These are phyloP conservation scores for Calcarisporium arbuscula DNA, from an alignment of 2,329 filamentous ascomycete genomes.

Conservation along the genomic window DNA sequence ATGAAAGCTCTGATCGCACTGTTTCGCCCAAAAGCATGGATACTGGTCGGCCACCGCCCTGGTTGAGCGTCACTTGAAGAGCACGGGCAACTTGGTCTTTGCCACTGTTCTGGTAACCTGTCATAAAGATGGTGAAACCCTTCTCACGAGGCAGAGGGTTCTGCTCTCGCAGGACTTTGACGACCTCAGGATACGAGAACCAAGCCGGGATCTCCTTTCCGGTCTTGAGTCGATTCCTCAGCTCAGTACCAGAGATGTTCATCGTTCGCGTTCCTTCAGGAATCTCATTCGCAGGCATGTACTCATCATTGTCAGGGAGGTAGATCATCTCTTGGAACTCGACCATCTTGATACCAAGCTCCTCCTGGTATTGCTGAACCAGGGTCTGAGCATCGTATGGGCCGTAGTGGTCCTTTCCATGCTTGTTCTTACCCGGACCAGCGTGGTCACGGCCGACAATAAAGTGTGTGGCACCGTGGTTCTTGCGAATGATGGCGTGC, in stretches of 20 bases:
- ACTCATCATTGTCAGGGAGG: slow-evolving; percentile 94
- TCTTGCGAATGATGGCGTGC: slow-evolving; percentile 99
- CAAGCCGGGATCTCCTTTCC: slow-evolving; percentile 95
- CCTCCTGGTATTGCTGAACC: slow-evolving; percentile 91
- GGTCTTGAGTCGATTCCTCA: slow-evolving; percentile 82
- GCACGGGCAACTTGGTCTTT: slow-evolving; percentile 96
- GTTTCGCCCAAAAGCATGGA: slow-evolving; percentile 94
- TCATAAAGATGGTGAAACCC: slow-evolving; percentile 98
- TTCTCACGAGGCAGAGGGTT: slow-evolving; percentile 87
- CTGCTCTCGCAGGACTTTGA: slow-evolving; percentile 91
- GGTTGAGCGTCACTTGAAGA: slow-evolving; percentile 93
- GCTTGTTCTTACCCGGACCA: slow-evolving; percentile 95
- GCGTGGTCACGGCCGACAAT: slow-evolving; percentile 98
- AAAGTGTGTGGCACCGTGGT: slow-evolving; percentile 98
- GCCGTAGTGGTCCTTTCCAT: slow-evolving; percentile 94
- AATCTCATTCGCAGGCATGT: slow-evolving; percentile 88
- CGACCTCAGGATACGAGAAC: slow-evolving; percentile 99
- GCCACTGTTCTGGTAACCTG: slow-evolving; percentile 91
- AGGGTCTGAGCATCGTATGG: slow-evolving; percentile 96
- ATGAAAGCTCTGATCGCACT: slow-evolving; percentile 85
- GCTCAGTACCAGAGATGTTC: slow-evolving; percentile 84
- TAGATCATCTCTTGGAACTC: slow-evolving; percentile 99
- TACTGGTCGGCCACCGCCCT: slow-evolving; percentile 91
- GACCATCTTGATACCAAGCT: slow-evolving; percentile 97
- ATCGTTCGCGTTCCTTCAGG: slow-evolving; percentile 75